Evolutionary conservation across 2,329 filamentous ascomycete species (phyloP).

Genomic region (Metarhizium guizhouense): DNA sequence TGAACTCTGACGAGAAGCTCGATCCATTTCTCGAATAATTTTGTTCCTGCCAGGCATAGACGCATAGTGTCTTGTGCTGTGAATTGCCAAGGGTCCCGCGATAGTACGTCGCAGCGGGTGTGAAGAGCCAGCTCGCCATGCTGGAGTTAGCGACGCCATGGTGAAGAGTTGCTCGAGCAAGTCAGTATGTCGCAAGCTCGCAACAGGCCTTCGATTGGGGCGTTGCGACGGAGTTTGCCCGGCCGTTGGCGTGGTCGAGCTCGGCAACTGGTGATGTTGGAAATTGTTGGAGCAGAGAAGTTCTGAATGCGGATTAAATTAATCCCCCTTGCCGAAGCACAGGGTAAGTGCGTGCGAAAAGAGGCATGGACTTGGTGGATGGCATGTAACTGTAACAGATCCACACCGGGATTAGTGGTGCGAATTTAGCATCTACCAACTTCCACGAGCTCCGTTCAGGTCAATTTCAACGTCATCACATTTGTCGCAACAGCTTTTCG

Average conservation of each 20-base stretch:
- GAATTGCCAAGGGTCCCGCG: constrained; percentile 12
- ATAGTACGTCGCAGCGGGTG: constrained; percentile 11
- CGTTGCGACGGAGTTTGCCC: not conserved
- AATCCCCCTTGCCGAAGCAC: constrained; percentile 2
- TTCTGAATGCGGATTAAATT: constrained; percentile 6
- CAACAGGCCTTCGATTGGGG: not conserved
- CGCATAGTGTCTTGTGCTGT: constrained; percentile 15
- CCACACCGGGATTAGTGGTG: not conserved
- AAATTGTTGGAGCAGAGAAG: constrained; percentile 2
- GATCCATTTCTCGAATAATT: constrained; percentile 21
- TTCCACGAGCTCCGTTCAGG: not conserved
- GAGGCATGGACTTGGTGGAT: not conserved
- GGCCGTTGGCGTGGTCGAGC: not conserved
- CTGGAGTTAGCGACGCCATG: constrained; percentile 11
- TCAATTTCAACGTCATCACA: not conserved
- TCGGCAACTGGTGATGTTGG: not conserved
- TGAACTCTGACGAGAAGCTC: constrained; percentile 12
- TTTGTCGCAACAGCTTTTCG: not conserved
- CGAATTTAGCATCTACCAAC: not conserved
- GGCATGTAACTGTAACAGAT: not conserved
- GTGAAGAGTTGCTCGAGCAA: not conserved
- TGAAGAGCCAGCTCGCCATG: constrained; percentile 12
- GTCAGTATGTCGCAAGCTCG: not conserved
- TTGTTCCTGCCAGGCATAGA: constrained; percentile 15
- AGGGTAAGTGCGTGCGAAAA: not conserved